A percentile compares a stretch with the other conserved stretches of the same genome.
phyloP scores from a whole-genome alignment of 345 rosid genomes.

The Pugionium cornutum region DNA sequence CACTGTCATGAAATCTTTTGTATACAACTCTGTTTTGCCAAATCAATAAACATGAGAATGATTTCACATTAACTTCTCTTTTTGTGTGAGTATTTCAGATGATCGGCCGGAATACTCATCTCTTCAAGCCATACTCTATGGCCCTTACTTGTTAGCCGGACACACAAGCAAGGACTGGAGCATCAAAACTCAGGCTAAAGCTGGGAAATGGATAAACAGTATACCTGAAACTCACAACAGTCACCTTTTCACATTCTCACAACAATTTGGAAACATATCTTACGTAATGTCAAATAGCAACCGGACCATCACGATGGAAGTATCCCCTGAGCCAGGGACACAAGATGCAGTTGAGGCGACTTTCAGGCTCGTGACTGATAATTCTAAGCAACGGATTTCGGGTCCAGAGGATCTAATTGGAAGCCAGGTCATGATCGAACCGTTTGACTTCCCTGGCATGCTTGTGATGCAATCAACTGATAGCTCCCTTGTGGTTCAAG shows the following conservation, averaged over 20 bases:
- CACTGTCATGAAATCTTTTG: not conserved
- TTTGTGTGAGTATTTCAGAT: constrained; percentile 48
- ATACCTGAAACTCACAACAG: constrained; percentile 54
- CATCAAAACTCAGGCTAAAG: constrained; percentile 47
- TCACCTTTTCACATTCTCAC: constrained; percentile 64
- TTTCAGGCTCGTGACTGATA: constrained; percentile 57
- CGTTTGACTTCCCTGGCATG: constrained; percentile 84
- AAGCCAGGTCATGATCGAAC: constrained; percentile 63
- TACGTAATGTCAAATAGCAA: constrained; percentile 63
- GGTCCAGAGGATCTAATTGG: constrained; percentile 51
- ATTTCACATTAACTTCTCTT: not conserved
- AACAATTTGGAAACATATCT: constrained; percentile 46
- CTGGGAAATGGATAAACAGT: constrained; percentile 60
- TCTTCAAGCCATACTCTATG: constrained; percentile 80
- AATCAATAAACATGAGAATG: not conserved
- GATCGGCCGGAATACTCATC: constrained; percentile 71
- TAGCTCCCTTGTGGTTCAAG: constrained; percentile 43
- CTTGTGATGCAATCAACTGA: constrained; percentile 50
- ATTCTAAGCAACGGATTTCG: constrained; percentile 20
- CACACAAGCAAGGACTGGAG: constrained; percentile 70
- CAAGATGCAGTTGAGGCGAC: constrained; percentile 63
- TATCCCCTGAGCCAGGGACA: constrained; percentile 55
- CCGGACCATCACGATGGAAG: constrained; percentile 64
- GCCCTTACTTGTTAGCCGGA: constrained; percentile 84
- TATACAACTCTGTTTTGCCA: constrained; percentile 27